A percentile compares a stretch with the other conserved stretches of the same genome.
These are phyloP conservation scores for Mortierella sp. DNA, from an alignment of 371 early-diverging fungal genomes.

Conservation along the genomic window DNA sequence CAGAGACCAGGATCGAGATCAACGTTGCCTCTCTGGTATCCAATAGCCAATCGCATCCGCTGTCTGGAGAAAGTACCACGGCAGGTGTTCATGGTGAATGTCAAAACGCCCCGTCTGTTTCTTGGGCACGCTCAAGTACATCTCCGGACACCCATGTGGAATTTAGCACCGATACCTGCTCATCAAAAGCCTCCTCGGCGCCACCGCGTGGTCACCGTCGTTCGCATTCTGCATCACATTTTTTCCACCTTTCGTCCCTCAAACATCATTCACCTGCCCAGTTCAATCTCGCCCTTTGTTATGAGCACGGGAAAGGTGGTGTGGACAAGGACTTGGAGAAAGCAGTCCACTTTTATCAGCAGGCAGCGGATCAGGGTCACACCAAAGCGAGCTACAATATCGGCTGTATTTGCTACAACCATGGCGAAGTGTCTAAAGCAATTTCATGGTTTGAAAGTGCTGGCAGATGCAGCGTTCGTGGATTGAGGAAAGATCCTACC, in stretches of 20 bases:
- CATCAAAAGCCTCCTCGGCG: background rate
- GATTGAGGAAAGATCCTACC: background rate
- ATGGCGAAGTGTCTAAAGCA: conserved; percentile 31
- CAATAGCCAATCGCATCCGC: background rate
- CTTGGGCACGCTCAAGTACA: background rate
- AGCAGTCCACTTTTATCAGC: conserved; percentile 44
- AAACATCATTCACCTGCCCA: conserved; percentile 46
- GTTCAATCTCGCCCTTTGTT: conserved; percentile 44
- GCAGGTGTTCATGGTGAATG: background rate
- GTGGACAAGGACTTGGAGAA: conserved; percentile 30
- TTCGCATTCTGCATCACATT: conserved; percentile 47
- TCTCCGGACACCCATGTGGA: background rate
- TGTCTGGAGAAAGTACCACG: background rate
- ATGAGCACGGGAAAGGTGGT: conserved; percentile 48
- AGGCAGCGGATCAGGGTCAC: conserved; percentile 45
- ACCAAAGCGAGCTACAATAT: conserved; percentile 48
- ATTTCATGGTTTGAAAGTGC: conserved; percentile 48
- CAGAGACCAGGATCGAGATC: conserved; percentile 4
- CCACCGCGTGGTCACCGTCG: conserved; percentile 28
- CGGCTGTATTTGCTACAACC: conserved; percentile 42
- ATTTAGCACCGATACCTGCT: background rate
- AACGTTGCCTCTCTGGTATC: background rate
- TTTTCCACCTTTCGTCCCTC: conserved; percentile 48
- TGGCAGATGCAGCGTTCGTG: conserved; percentile 32
- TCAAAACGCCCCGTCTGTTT: background rate